These are phyloP conservation scores for Fragaria vesca DNA, from an alignment of 306 rosid genomes.

Conservation along the genomic window DNA sequence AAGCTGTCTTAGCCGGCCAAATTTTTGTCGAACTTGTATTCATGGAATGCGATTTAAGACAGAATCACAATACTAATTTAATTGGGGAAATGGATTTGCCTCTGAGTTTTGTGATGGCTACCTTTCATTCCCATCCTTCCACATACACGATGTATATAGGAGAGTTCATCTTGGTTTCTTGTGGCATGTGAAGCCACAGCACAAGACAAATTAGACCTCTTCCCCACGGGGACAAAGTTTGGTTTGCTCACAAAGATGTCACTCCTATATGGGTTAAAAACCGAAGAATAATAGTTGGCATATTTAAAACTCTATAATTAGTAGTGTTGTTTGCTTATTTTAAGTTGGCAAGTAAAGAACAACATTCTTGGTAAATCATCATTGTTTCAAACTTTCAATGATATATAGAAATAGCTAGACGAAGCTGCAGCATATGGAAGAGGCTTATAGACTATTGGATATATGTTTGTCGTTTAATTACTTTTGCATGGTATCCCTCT, in stretches of 20 bases:
- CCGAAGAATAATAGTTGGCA: slow-evolving; percentile 18
- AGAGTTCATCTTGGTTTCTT: slow-evolving; percentile 31
- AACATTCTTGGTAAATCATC: background rate
- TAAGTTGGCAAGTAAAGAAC: background rate
- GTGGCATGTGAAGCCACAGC: slow-evolving; percentile 40
- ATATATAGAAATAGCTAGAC: background rate
- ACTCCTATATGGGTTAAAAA: background rate
- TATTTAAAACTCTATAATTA: background rate
- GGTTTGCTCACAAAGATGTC: slow-evolving; percentile 20
- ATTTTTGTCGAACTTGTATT: slow-evolving; percentile 63
- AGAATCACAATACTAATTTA: slow-evolving; percentile 35
- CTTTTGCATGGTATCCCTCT: too few species aligned
- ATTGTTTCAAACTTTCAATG: background rate
- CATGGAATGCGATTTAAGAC: slow-evolving; percentile 42
- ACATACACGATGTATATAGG: slow-evolving; percentile 22
- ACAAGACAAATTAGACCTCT: slow-evolving; percentile 38
- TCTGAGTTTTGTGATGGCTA: slow-evolving; percentile 38
- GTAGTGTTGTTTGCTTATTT: background rate
- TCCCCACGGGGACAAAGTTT: slow-evolving; percentile 20
- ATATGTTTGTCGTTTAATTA: background rate
- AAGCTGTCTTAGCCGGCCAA: slow-evolving; percentile 94
- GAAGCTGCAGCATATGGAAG: background rate
- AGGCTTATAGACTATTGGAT: background rate
- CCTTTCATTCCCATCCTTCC: slow-evolving; percentile 35
- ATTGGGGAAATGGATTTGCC: slow-evolving; percentile 26